Percentiles rank a stretch among this genome's conserved stretches.
phyloP scores from a whole-genome alignment of 306 rosid genomes.

The Pueraria montana region DNA sequence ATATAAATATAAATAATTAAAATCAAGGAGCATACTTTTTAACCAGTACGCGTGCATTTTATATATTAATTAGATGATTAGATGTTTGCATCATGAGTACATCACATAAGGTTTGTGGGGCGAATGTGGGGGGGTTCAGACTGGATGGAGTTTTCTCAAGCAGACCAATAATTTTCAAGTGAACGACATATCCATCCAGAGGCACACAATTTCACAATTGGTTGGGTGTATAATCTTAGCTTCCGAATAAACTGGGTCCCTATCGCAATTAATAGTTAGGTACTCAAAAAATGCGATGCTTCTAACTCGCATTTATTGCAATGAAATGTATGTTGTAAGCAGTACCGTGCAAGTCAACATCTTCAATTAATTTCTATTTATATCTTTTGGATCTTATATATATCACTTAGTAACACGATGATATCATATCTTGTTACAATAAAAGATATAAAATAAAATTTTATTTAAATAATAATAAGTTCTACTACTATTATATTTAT shows the following conservation, averaged over 20 bases:
- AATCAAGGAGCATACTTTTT: not conserved
- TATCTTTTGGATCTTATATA: not conserved
- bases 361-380: conserved; percentile 6
- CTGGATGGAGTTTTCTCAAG: not conserved
- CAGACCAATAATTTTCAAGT: not conserved
- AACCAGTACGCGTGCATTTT: not conserved
- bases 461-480: too few species aligned
- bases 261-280: conserved; percentile 47
- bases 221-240: not conserved
- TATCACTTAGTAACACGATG: not conserved
- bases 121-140: not conserved
- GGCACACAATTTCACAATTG: conserved; percentile 1
- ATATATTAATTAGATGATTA: not conserved
- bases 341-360: conserved; percentile 45
- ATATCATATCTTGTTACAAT: not conserved
- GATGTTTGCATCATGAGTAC: not conserved
- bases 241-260: conserved; percentile 41
- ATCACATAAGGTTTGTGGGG: not conserved
- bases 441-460: not conserved
- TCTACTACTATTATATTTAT: too few species aligned
- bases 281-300: conserved; percentile 30
- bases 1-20: not conserved
- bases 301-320: conserved; percentile 49
- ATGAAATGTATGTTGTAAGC: conserved; percentile 6
- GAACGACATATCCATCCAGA: conserved; percentile 13